These are phyloP conservation scores for Pleurotus salmoneostramineus DNA, from an alignment of 768 basidiomycete genomes.

Conservation along the genomic window DNA sequence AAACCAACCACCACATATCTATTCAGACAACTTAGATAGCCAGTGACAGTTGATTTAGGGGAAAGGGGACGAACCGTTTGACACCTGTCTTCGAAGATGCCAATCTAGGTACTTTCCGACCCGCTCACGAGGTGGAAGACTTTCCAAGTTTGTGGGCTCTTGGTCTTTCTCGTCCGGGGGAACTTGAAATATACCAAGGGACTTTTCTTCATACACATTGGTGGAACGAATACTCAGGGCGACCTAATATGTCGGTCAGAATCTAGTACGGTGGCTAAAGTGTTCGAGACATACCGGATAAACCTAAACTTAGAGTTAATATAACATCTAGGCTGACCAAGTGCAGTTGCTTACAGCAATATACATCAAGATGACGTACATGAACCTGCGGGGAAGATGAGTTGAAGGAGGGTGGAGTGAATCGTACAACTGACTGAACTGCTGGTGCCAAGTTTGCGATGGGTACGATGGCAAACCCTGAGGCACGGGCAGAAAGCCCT, in stretches of 20 bases:
- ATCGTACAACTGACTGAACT: constrained; percentile 46
- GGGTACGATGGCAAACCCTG: constrained; percentile 46
- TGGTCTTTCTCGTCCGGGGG: constrained; percentile 47
- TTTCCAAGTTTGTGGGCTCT: constrained; percentile 36
- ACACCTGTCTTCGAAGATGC: constrained; percentile 65
- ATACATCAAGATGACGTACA: constrained; percentile 81
- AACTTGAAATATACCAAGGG: constrained; percentile 62
- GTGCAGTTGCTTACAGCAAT: constrained; percentile 41
- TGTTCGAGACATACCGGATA: constrained; percentile 31
- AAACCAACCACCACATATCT: constrained; percentile 83
- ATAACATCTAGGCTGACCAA: background rate
- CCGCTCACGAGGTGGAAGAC: constrained; percentile 34
- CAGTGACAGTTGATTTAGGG: background rate
- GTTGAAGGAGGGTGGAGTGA: background rate
- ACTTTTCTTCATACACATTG: constrained; percentile 71
- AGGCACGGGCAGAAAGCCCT: constrained; percentile 48
- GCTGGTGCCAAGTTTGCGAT: constrained; percentile 58
- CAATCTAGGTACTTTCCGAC: constrained; percentile 43
- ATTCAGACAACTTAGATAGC: background rate
- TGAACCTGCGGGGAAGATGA: constrained; percentile 34
- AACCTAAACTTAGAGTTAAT: constrained; percentile 21
- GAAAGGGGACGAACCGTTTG: constrained; percentile 32
- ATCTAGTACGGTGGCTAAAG: too few species aligned
- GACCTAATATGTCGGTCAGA: constrained; percentile 26
- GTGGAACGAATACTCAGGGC: constrained; percentile 64